Conservation (phyloP, 495 filamentous ascomycete genomes). For the Podospora fimiseda region DNA sequence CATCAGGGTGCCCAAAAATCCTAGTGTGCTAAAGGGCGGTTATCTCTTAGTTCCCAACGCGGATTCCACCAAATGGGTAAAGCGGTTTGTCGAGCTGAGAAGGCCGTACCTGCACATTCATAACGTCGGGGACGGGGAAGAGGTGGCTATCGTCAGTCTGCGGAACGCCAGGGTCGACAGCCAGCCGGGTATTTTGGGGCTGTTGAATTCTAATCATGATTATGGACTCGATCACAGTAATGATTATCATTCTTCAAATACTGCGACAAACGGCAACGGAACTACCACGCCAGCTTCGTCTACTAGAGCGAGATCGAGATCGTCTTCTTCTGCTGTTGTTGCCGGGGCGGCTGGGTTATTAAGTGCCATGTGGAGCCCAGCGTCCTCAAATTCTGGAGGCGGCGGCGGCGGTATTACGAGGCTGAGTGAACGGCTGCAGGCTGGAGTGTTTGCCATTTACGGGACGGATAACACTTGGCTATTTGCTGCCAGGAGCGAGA, state of each 20-base stretch:
- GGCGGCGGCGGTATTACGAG: slow-evolving; percentile 27
- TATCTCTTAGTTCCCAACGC: slow-evolving; percentile 74
- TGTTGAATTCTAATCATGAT: slow-evolving; percentile 47
- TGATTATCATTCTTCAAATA: background rate
- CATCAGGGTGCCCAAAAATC: slow-evolving; percentile 63
- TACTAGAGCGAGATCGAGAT: background rate
- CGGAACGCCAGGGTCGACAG: slow-evolving; percentile 80
- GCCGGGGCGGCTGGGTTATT: background rate
- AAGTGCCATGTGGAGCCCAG: slow-evolving; percentile 21
- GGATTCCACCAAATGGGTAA: slow-evolving; percentile 73
- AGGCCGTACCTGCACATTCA: slow-evolving; percentile 90
- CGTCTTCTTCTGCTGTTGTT: background rate
- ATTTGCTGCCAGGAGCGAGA: slow-evolving; percentile 79
- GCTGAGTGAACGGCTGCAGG: slow-evolving; percentile 48
- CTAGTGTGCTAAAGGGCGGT: slow-evolving; percentile 70
- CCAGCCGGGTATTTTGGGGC: slow-evolving; percentile 73
- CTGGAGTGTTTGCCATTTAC: slow-evolving; percentile 87
- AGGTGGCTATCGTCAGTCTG: slow-evolving; percentile 81
- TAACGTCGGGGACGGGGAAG: slow-evolving; percentile 75
- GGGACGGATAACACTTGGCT: slow-evolving; percentile 89
- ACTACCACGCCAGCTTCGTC: background rate
- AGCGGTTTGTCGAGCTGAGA: slow-evolving; percentile 87
- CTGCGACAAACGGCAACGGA: background rate
- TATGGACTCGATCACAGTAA: background rate
- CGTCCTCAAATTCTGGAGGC: slow-evolving; percentile 2